phyloP scores from a whole-genome alignment of 805 yeast species.

The Metschnikowia corniflorae region DNA sequence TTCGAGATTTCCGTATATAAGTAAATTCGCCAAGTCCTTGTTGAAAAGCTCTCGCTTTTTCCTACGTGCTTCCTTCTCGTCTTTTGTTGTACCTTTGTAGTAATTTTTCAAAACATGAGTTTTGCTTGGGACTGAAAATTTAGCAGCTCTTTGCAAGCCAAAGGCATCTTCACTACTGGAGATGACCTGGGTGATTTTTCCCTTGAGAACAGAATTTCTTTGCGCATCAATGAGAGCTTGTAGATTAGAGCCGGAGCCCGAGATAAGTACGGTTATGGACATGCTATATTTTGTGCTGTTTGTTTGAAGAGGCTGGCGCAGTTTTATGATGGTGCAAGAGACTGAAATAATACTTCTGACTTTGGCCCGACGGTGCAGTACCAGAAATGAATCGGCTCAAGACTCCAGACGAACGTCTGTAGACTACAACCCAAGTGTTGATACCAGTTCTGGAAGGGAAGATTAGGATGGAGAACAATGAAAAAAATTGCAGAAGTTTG shows the following conservation, averaged over 20 bases:
- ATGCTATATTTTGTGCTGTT: constrained; percentile 4
- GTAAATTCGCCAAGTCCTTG: constrained; percentile 66
- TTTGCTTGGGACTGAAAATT: constrained; percentile 65
- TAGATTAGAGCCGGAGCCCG: constrained; percentile 93
- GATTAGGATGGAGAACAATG: no score
- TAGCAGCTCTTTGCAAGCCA: constrained; percentile 76
- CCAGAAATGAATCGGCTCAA: no score
- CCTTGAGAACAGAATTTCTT: constrained; percentile 40
- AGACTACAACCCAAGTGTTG: no score
- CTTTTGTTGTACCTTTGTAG: constrained; percentile 72
- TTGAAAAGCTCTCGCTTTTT: constrained; percentile 70
- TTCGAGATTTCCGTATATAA: constrained; percentile 47
- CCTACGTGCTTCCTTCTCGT: constrained; percentile 53
- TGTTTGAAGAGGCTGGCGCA: no score
- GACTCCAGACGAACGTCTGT: no score
- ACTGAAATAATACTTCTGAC: constrained; percentile 2
- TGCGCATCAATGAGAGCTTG: constrained; percentile 88
- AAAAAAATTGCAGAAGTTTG: no score
- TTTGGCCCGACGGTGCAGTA: constrained; percentile 7
- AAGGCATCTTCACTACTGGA: constrained; percentile 85
- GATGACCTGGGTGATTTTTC: constrained; percentile 68
- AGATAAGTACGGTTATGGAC: constrained; percentile 71
- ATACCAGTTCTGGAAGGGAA: no score
- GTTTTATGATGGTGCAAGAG: no score
- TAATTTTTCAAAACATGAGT: constrained; percentile 71